Base-by-base conservation (phyloP, 2,329 filamentous ascomycete species). In the Cryoendolithus antarcticus region DNA sequence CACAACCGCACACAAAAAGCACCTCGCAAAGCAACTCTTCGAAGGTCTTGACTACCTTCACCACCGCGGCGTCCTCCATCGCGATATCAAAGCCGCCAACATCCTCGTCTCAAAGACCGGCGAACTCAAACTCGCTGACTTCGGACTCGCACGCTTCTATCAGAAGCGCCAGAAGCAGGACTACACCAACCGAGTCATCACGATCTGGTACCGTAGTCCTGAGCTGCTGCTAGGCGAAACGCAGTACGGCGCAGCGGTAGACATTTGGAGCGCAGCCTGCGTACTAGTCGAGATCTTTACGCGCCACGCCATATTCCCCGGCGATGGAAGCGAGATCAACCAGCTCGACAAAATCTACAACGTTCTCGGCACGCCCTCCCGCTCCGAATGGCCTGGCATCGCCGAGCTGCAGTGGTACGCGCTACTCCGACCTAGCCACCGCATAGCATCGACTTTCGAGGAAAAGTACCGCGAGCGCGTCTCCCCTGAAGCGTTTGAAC, bases 381-480 rank as follows among this genome's bases (percentile, higher is more conserved):
- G 77, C 41, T 69, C 70, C 28, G 82, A 93, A 27, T 98, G 93
- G 93, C 86, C 91, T 1, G 80, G 77, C 6, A 74, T 96, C 12
- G 71, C 82, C n/a, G 83, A 95, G 41, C 91, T 95, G 77, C 84
- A 89, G 8, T 98, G 91, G 91, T 96, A 93, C 56, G 85, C 94
- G 60, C 74, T 98, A 10, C 72, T 98, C 47, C 74, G 86, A 10
- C 88, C 89, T 1, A 76, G 74, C 1, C 78, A 82, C 47, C 77
- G 80, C 44, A 76, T 78, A 47, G 74, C 77, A 30, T 82, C 77
- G 45, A 70, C 80, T 1, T 95, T 98, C 56, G 78, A 79, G 28
- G 82, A 93, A 24, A 83, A 82, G 53, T 98, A 94, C 58, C 74
- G 74, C 48, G 78, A 86, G 24, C 71, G 77, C 34, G 66, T 96